These are phyloP conservation scores for Micractinium conductrix DNA, from an alignment of 139 green algal species.

Conservation along the genomic window DNA sequence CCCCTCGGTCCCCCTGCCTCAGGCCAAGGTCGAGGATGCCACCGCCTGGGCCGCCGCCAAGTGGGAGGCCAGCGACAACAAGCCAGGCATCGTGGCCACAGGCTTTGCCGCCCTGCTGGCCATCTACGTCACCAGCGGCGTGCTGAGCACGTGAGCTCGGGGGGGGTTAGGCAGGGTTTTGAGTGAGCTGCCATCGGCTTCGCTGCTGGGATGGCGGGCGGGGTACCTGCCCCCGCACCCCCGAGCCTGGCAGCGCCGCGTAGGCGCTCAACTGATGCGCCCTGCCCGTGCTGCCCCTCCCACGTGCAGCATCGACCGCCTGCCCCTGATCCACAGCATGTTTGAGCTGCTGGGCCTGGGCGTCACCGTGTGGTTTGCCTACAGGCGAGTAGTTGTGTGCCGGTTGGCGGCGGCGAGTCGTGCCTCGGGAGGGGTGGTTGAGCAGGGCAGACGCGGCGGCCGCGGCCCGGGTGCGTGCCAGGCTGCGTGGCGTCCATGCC, in stretches of 20 bases:
- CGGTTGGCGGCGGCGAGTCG: too few species aligned
- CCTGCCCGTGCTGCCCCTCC: too few species aligned
- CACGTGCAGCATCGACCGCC: conserved; percentile 30
- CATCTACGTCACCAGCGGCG: conserved; percentile 39
- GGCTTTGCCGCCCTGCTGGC: conserved; percentile 33
- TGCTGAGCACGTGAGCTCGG: conserved; percentile 31
- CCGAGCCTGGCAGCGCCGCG: too few species aligned
- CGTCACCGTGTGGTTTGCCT: conserved; percentile 43
- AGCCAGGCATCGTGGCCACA: conserved; percentile 44
- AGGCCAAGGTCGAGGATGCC: neutral
- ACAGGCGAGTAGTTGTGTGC: conserved; percentile 24
- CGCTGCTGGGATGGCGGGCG: neutral
- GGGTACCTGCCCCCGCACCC: neutral
- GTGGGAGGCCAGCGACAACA: conserved; percentile 53
- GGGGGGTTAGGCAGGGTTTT: neutral
- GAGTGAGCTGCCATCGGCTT: neutral
- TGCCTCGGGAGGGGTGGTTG: too few species aligned
- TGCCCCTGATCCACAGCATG: conserved; percentile 42
- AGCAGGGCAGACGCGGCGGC: too few species aligned
- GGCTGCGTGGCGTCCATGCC: neutral
- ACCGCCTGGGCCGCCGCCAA: conserved; percentile 17
- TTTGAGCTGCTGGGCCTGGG: conserved; percentile 52
- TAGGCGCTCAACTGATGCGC: too few species aligned
- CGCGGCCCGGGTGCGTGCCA: neutral
- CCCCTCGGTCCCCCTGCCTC: too few species aligned